Evolutionary conservation across 768 basidiomycete genomes (phyloP), one percentile per base, ranked within the genome.

Genomic region (Termitomyces sp.): DNA sequence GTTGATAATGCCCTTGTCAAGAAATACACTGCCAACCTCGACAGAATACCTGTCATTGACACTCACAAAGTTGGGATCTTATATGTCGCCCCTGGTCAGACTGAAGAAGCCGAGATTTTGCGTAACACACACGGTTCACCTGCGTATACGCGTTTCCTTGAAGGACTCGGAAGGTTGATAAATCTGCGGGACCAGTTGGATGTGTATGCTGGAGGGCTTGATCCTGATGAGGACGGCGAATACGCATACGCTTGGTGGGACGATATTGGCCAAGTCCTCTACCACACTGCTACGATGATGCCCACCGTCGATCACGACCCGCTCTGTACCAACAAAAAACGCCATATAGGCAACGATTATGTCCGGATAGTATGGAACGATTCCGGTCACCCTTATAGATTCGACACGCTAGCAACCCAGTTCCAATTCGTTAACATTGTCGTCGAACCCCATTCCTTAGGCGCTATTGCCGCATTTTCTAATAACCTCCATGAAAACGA

Each of bases 191-290:
- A 92, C 11, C 94, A 96, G 72, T 81, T 90, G 11, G 95, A 96
- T 69, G 87, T 98, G 18, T 97, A 96, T 72, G 91, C 91, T 2
- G 97, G 96, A 8, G 93, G 94, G 4, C 81, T 98, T 28, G 90
- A 94, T 69, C 87, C 93, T 8, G 92, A 94, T 63, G 86, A 91
- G 68, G 95, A 99, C 69, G 97, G 97, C 15, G 91, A 95, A 73
- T 97, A 96, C 70, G 93, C 96, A 0, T 98, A 98, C 70, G 94
- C 96, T 0, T 99, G 96, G 96, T 97, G 96, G 93, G 95, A 98
- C 72, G 95, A 98, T 69, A 95, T 98, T 54, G 88, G 91, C 4
- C 96, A 98, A 71, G 86, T 97, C 63, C 82, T 98, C 57, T 99
- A 92, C 72, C 97, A 98, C 74, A 90, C 94, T 3, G 92, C 96